Evolutionary conservation across 129 eudicot species (phyloP).

Genomic region (Lactuca sativa): DNA sequence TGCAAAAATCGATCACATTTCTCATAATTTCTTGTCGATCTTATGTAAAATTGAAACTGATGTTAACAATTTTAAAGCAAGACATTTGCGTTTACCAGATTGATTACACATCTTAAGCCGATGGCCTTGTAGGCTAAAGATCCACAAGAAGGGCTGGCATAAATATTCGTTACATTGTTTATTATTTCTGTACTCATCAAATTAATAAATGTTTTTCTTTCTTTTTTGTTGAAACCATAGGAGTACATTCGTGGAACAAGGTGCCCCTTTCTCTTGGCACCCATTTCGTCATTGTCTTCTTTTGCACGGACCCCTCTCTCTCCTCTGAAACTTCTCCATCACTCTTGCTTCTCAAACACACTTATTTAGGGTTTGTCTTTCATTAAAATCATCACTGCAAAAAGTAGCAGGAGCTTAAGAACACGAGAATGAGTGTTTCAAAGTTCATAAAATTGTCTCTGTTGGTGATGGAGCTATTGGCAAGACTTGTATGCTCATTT

Average conservation of each 20-base stretch:
- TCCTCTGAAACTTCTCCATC: slow-evolving; percentile 30
- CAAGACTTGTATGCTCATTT: slow-evolving; percentile 99
- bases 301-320: no score
- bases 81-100: no score
- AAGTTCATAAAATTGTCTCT: slow-evolving; percentile 95
- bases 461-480: slow-evolving; percentile 99
- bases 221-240: slow-evolving; percentile 11
- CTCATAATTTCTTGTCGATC: no score
- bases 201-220: slow-evolving; percentile 16
- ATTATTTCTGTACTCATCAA: no score
- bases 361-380: slow-evolving; percentile 17
- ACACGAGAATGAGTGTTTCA: slow-evolving; percentile 76
- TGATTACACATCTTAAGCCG: no score
- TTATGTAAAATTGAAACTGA: no score
- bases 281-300: slow-evolving; percentile 27
- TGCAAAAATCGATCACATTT: no score
- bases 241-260: slow-evolving; percentile 25
- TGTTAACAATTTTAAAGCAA: no score
- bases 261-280: slow-evolving; percentile 18
- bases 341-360: slow-evolving; percentile 28
- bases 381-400: no score
- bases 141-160: no score
- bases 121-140: no score
- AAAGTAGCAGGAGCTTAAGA: slow-evolving; percentile 12
- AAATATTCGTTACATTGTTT: no score